phyloP scores from a whole-genome alignment of 345 rosid species.

The Euphorbia lathyris region DNA sequence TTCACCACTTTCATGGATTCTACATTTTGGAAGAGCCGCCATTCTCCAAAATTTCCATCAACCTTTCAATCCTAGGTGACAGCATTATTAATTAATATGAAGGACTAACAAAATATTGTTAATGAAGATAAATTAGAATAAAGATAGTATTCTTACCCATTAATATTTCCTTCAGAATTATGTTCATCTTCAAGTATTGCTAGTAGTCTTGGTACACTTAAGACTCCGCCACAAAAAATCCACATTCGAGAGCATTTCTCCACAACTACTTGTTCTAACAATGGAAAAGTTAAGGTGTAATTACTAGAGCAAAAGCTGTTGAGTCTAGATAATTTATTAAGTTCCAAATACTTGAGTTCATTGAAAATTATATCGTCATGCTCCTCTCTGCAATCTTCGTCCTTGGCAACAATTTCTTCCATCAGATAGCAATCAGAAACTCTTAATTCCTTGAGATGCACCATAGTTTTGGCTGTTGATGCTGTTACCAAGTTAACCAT shows the following conservation, averaged over 20 bases:
- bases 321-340: background rate
- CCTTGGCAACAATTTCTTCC: background rate
- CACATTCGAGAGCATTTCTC: background rate
- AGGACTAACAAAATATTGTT: too few species aligned
- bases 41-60: too few species aligned
- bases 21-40: background rate
- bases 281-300: background rate
- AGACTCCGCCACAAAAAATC: background rate
- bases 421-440: background rate
- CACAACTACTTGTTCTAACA: background rate
- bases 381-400: background rate
- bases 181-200: too few species aligned
- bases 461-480: background rate
- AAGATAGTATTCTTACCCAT: too few species aligned
- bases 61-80: background rate
- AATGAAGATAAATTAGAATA: too few species aligned
- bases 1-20: too few species aligned
- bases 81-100: too few species aligned
- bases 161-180: too few species aligned
- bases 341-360: background rate
- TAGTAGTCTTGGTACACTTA: background rate
- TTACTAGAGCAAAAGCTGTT: conserved; percentile 2
- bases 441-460: background rate
- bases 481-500: background rate
- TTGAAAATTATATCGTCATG: conserved; percentile 7